Base-by-base conservation (phyloP, 202 grass and related monocot species). In the Carex arenaria region DNA sequence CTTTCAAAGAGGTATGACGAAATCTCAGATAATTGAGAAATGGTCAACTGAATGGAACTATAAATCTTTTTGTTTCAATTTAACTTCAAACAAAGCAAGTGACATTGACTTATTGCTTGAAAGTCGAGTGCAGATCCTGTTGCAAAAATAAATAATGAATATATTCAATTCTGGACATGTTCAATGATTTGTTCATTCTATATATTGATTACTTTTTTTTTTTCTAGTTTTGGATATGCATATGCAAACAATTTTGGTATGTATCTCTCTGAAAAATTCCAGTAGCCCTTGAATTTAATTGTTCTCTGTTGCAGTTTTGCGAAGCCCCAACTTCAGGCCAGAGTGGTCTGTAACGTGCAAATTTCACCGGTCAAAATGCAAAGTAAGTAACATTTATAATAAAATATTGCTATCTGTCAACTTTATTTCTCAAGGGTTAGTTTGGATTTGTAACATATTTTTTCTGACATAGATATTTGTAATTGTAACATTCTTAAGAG, bases 271-370 rank as follows among this genome's bases (percentile, higher is more conserved):
- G 60, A 26, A 62, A 22, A 62, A 20, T 26, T 57, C 5, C 54
- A 57, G 54, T 57, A 57, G 54, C 54, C 54, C 15, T 57, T 57
- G 54, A 34, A 17, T 66, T 13, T 12, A 66, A 34, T 15, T 34
- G 64, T 34, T 67, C 26, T 18, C 2, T 38, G 5, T 67, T 67
- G 32, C 32, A 67, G 65, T 67, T 38, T 67, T 97, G 92, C 52
- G 42, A 87, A 2, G 84, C 92, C 4, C 88, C 94, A 3, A 77
- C 83, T 5, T 57, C n/a, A 5, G 90, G 90, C 2, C 92, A 94
- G 79, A 92, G 90, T 69, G 92, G 90, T 14, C 85, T 91, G 65
- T 84, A 92, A 30, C 78, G 92, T 32, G 90, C 94, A 38, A 40
- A 67, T 67, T 67, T 67, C 32, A 67, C 65, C 40, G 32, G 15